A percentile compares a stretch with the other conserved stretches of the same genome.
Evolutionary conservation across 352 stramenopile genomes (phyloP).

Genomic region (Salisapilia sapeloensis): DNA sequence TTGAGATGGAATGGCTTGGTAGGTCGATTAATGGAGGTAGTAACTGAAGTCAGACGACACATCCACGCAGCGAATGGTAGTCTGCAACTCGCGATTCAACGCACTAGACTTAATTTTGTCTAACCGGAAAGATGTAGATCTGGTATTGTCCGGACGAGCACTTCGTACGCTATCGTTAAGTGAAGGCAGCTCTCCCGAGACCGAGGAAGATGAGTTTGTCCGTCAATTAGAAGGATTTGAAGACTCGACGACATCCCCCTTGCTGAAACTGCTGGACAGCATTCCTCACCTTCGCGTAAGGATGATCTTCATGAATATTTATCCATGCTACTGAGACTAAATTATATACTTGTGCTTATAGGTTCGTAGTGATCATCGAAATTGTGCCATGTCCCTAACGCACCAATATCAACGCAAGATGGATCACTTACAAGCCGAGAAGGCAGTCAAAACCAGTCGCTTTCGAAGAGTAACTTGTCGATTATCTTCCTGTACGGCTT

Average conservation of each 20-base stretch:
- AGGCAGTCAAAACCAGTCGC: constrained; percentile 19
- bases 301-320: neutral
- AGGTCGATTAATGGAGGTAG: no score
- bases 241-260: constrained; percentile 28
- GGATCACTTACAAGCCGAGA: constrained; percentile 20
- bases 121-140: no score
- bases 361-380: constrained; percentile 48
- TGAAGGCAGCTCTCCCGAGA: no score
- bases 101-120: no score
- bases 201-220: no score
- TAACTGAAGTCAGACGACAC: no score
- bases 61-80: no score
- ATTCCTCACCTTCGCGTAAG: constrained; percentile 37
- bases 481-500: constrained; percentile 1
- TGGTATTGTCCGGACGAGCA: no score
- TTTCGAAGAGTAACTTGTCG: constrained; percentile 29
- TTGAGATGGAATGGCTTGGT: no score
- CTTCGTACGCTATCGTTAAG: no score
- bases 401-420: constrained; percentile 45
- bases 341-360: constrained; percentile 5
- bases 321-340: neutral
- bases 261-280: constrained; percentile 32
- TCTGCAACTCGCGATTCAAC: no score
- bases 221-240: no score
- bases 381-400: constrained; percentile 31